A percentile compares a stretch with the other conserved stretches of the same genome.
These are phyloP conservation scores for Tetraselmis striata DNA, from an alignment of 139 green algal genomes.

Conservation along the genomic window DNA sequence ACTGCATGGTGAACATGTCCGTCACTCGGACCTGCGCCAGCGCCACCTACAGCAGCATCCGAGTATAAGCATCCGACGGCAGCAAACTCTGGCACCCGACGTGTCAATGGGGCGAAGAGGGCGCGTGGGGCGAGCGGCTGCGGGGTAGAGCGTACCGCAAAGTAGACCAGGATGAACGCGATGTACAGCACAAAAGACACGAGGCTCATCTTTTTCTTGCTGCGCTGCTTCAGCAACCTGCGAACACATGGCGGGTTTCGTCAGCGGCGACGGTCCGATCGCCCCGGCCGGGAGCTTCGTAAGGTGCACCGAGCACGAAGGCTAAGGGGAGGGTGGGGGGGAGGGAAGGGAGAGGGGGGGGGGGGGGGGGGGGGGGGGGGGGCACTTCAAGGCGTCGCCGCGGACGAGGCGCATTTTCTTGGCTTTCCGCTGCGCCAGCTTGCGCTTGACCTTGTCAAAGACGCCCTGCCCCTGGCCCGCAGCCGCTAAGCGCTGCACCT, in stretches of 20 bases:
- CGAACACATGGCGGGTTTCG: too few relatives aligned
- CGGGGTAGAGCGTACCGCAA: background rate
- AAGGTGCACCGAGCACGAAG: too few relatives aligned
- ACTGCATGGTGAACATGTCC: background rate
- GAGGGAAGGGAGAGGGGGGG: background rate
- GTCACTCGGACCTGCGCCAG: background rate
- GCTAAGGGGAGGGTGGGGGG: too few relatives aligned
- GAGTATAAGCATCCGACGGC: too few relatives aligned
- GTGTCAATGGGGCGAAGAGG: too few relatives aligned
- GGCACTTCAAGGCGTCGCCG: background rate
- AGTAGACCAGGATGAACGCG: background rate
- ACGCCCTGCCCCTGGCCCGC: background rate
- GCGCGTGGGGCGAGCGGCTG: too few relatives aligned
- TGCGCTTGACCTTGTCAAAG: background rate
- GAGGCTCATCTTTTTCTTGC: background rate
- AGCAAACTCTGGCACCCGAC: too few relatives aligned
- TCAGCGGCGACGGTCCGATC: too few relatives aligned
- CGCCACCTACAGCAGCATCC: too few relatives aligned
- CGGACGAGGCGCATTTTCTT: background rate
- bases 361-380: too few relatives aligned
- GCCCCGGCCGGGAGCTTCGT: too few relatives aligned
- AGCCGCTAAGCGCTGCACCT: background rate
- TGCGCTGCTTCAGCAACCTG: background rate
- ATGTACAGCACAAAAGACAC: background rate
- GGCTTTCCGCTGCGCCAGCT: background rate